Base-by-base conservation (phyloP, 345 rosid genomes). In the Crucihimalaya himalaica region DNA sequence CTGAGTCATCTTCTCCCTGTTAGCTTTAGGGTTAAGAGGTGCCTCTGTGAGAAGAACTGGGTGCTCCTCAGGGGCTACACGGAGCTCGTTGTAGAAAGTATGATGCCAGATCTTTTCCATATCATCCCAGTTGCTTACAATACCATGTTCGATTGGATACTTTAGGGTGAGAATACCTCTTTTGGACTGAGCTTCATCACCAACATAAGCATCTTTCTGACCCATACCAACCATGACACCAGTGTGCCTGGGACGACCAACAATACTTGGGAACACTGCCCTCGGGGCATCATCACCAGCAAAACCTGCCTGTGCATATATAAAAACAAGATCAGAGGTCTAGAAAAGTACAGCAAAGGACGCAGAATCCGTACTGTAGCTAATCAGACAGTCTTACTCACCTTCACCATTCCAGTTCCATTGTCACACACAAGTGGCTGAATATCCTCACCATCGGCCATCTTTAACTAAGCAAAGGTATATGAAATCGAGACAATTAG, bases 401-500 rank as follows among this genome's bases (percentile, higher is more conserved):
- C 91, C 86, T 87, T 86, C 57, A 86, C 91, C 91, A 86, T 86
- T 83, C 87, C 87, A 43, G 88, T 86, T 73, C 91, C 91, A 87
- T 87, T 87, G 77, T 87, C 88, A 35, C 85, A 84, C 35, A 86
- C 88, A 52, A 86, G 90, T 46, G 90, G 90, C 59, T 86, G 90
- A 65, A 92, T 92, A 66, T 92, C 98, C 87, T 92, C 98, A 14
- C 85, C 84, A 54, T 93, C 98, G 4, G 97, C 98, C 98, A 93
- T 93, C 67, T 88, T 81, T 66, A 65, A 82, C 70, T 65, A 35
- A 56, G 3, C 52, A 16, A 51, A 28, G 16, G 0, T 18, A 31
- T 53, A 52, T 6, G n/a, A n/a, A n/a, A n/a, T n/a, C n/a, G n/a
- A n/a, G n/a, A n/a, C 14, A 74, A 75, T 42, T 28, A 42, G 54